Evolutionary conservation across 164 flowering plant species (phyloP).

Genomic region (Amborella trichopoda): DNA sequence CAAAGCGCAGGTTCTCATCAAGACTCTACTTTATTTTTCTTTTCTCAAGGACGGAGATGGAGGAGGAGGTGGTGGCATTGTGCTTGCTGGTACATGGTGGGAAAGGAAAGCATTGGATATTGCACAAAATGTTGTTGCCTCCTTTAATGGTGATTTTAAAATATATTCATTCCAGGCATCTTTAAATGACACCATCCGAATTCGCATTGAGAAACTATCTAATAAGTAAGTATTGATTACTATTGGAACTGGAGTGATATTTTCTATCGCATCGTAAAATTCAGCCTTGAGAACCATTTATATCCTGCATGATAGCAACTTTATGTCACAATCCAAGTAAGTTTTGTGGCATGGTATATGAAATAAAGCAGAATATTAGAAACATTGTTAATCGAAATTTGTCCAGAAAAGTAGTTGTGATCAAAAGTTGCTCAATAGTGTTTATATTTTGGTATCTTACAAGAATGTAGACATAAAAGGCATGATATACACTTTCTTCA

Average conservation of each 20-base stretch:
- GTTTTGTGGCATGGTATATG: neutral
- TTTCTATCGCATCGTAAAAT: neutral
- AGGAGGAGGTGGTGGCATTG: slow-evolving; percentile 75
- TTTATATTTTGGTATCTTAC: no score
- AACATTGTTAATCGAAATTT: no score
- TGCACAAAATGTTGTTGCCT: slow-evolving; percentile 48
- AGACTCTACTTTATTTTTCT: neutral
- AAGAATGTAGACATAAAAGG: no score
- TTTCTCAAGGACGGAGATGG: slow-evolving; percentile 71
- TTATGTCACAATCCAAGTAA: neutral
- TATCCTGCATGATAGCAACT: neutral
- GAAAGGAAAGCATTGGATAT: slow-evolving; percentile 60
- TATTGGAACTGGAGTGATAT: neutral
- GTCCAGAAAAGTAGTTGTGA: no score
- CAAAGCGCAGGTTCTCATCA: neutral
- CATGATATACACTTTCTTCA: no score
- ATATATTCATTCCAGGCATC: slow-evolving; percentile 72
- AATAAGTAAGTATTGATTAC: slow-evolving; percentile 48
- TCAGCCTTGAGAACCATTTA: neutral
- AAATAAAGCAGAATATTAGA: no score
- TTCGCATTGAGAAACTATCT: slow-evolving; percentile 77
- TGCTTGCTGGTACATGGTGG: slow-evolving; percentile 78
- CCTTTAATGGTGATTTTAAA: slow-evolving; percentile 54
- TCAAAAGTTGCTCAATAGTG: no score
- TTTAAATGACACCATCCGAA: slow-evolving; percentile 44